phyloP scores from a whole-genome alignment of 2,329 filamentous ascomycete genomes.

The Fusarium newnesense region DNA sequence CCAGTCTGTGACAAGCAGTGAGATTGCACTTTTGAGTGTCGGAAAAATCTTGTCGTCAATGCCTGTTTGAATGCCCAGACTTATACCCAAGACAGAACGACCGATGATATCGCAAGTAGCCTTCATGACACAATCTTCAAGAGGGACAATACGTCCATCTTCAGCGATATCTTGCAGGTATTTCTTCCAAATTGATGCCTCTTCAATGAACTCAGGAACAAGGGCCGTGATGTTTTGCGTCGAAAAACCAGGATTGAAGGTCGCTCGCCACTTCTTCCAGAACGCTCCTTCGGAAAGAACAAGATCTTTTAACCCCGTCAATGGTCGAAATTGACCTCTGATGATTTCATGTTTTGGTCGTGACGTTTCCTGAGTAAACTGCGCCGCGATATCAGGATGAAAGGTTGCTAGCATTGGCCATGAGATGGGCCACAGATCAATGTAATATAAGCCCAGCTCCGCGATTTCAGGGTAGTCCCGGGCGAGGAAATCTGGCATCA shows the following conservation, averaged over 20 bases:
- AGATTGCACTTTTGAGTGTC: neutral
- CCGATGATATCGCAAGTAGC: slow-evolving; percentile 11
- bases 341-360: neutral
- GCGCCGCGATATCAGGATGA: neutral
- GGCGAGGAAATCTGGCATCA: neutral
- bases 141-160: neutral
- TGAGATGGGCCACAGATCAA: slow-evolving; percentile 1
- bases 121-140: slow-evolving; percentile 1
- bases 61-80: neutral
- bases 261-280: slow-evolving; percentile 8
- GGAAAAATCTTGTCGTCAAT: neutral
- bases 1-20: neutral
- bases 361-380: neutral
- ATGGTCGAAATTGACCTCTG: neutral
- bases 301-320: neutral
- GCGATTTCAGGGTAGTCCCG: neutral
- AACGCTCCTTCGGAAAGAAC: neutral
- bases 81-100: neutral
- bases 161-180: neutral
- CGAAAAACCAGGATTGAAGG: slow-evolving; percentile 1
- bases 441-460: neutral
- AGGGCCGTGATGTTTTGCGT: neutral
- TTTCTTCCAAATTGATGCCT: neutral
- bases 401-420: neutral
- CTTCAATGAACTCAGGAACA: neutral